Conservation (phyloP, 202 grass and related monocot genomes). For the Carex arenaria region DNA sequence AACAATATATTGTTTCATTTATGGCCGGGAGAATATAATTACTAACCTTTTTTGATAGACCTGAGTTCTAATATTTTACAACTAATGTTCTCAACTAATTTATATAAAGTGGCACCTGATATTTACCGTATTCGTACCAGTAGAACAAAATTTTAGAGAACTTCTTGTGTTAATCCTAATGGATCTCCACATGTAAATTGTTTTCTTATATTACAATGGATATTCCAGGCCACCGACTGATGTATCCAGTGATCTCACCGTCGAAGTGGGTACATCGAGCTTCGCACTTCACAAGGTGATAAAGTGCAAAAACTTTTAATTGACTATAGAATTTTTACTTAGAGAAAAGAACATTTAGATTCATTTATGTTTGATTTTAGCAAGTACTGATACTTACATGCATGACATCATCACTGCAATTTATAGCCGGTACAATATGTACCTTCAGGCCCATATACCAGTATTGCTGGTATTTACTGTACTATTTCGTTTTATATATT, state of each 20-base stretch:
- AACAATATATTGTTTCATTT: neutral
- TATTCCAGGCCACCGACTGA: slow-evolving; percentile 76
- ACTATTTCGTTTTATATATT: neutral
- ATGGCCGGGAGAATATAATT: neutral
- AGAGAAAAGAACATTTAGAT: neutral
- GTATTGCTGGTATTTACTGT: neutral
- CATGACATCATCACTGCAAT: neutral
- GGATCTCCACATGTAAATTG: neutral
- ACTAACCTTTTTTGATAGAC: neutral
- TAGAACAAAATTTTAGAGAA: neutral
- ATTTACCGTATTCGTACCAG: neutral
- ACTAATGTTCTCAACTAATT: neutral
- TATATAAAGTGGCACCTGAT: neutral
- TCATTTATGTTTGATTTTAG: neutral
- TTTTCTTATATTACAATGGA: neutral
- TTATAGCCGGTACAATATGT: neutral
- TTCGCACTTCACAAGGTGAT: slow-evolving; percentile 98
- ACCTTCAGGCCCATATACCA: neutral
- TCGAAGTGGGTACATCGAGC: slow-evolving; percentile 82
- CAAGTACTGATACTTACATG: neutral
- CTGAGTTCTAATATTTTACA: neutral
- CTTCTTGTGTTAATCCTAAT: neutral
- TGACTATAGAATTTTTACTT: neutral
- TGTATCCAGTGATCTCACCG: slow-evolving; percentile 90
- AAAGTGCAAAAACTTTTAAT: neutral